These are phyloP conservation scores for Naganishia kalamii DNA, from an alignment of 768 basidiomycete species.

Conservation along the genomic window DNA sequence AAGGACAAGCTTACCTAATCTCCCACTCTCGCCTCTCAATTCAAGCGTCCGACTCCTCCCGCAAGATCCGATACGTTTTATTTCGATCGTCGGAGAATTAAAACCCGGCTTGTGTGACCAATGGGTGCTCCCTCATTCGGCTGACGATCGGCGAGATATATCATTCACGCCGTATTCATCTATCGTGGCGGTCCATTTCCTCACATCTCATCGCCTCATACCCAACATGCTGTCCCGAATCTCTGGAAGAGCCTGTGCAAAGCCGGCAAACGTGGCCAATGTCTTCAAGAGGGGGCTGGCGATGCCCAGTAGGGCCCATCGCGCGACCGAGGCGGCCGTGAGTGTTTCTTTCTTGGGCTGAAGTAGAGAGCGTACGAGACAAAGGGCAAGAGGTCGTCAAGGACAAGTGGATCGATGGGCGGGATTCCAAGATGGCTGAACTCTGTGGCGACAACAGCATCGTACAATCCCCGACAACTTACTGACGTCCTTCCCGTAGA, in stretches of 20 bases:
- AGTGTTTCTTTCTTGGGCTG: slow-evolving; percentile 16
- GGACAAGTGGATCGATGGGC: too few species aligned
- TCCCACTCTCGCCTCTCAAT: too few species aligned
- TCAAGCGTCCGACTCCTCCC: too few species aligned
- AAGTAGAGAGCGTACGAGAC: not conserved
- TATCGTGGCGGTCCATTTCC: not conserved
- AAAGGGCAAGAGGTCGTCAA: not conserved
- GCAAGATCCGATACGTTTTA: too few species aligned
- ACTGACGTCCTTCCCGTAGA: slow-evolving; percentile 28
- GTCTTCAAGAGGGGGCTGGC: slow-evolving; percentile 28
- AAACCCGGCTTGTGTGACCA: too few species aligned
- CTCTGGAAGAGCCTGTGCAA: not conserved
- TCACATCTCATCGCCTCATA: not conserved
- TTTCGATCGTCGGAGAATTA: too few species aligned
- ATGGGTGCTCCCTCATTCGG: too few species aligned
- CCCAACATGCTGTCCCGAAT: slow-evolving; percentile 11
- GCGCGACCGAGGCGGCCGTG: slow-evolving; percentile 42
- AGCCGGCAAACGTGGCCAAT: not conserved
- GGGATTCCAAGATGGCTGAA: too few species aligned
- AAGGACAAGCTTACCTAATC: too few species aligned
- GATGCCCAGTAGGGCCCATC: slow-evolving; percentile 36
- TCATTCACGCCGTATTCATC: not conserved
- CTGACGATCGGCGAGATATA: not conserved
- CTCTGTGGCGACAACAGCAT: not conserved
- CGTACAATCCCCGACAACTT: not conserved